Conservation (phyloP, 176 grass and related monocot genomes). For the Echinochloa phyllopogon region DNA sequence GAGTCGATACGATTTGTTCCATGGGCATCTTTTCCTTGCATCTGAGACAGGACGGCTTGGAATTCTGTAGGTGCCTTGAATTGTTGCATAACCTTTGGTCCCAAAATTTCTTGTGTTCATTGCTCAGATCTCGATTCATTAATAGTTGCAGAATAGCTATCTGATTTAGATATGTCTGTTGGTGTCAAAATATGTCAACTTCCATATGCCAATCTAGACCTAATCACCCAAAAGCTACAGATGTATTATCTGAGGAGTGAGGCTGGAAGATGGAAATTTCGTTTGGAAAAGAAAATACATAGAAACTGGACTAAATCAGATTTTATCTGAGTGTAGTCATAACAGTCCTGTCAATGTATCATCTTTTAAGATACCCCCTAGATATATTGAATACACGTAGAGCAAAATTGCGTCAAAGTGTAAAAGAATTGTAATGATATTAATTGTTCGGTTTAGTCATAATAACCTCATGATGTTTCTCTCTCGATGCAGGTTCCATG, state of each 20-base stretch:
- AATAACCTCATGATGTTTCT: slow-evolving; percentile 12
- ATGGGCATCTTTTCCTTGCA: slow-evolving; percentile 90
- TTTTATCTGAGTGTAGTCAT: background rate
- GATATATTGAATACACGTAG: background rate
- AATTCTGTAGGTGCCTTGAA: slow-evolving; percentile 70
- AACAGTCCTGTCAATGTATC: background rate
- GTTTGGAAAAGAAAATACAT: background rate
- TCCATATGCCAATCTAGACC: background rate
- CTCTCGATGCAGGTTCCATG: slow-evolving; percentile 73
- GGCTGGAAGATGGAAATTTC: background rate
- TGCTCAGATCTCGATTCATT: background rate
- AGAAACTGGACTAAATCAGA: background rate
- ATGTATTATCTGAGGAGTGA: background rate
- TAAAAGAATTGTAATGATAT: background rate
- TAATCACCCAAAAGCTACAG: background rate
- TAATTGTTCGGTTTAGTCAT: slow-evolving; percentile 1
- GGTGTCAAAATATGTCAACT: background rate
- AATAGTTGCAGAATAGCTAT: background rate
- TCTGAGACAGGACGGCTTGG: slow-evolving; percentile 70
- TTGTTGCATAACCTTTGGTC: background rate
- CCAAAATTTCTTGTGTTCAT: background rate
- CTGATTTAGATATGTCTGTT: background rate
- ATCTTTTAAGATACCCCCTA: background rate
- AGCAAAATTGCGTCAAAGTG: background rate
- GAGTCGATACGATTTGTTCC: slow-evolving; percentile 81